These are phyloP conservation scores for Beta lomatogona DNA, from an alignment of 179 eudicot genomes.

Conservation along the genomic window DNA sequence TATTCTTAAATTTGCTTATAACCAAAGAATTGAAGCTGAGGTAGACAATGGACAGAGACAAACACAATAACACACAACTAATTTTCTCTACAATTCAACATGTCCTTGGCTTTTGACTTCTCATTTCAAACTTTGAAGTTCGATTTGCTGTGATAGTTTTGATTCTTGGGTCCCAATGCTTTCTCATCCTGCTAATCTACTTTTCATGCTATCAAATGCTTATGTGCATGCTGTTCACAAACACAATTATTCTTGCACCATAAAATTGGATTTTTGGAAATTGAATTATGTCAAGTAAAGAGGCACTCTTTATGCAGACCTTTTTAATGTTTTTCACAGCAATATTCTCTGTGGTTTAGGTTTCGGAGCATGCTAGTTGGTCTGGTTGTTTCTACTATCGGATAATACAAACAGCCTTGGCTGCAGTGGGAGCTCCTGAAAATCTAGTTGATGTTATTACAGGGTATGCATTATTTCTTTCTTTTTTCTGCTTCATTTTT, in stretches of 20 bases:
- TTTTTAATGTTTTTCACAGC: background rate
- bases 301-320: background rate
- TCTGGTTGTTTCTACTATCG: conserved; percentile 95
- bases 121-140: background rate
- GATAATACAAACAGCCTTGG: conserved; percentile 93
- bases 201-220: conserved; percentile 5
- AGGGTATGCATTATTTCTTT: conserved; percentile 54
- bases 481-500: background rate
- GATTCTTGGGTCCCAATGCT: background rate
- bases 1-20: background rate
- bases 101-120: background rate
- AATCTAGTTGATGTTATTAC: conserved; percentile 97
- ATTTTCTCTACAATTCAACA: background rate
- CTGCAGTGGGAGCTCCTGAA: conserved; percentile 99
- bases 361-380: conserved; percentile 99
- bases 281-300: background rate
- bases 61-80: background rate
- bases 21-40: background rate
- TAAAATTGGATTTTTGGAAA: background rate
- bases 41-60: background rate
- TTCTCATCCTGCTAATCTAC: background rate
- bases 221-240: background rate
- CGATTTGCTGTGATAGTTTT: background rate
- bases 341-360: conserved; percentile 44
- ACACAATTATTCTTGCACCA: background rate